Base-by-base conservation (phyloP, 352 stramenopile genomes). In the Vaucheria bursata region DNA sequence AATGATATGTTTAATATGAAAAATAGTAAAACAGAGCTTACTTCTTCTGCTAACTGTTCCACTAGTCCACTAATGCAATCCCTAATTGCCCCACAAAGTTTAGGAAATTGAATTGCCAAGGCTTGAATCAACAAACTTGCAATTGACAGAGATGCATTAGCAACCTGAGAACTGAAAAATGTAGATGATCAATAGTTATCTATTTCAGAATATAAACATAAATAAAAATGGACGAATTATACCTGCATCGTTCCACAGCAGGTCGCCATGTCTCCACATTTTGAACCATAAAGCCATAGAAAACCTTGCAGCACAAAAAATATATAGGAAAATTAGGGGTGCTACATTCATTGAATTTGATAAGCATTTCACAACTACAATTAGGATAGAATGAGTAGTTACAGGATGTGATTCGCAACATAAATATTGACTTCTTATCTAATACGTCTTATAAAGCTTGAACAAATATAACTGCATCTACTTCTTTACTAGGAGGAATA, bases 271-370 rank as follows among this genome's bases (percentile, higher is more conserved):
- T 81, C 73, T 83, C 72, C 5, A 83, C 78, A 59, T 83, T 83
- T 66, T 83, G 52, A 38, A 81, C 73, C 78, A 83, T 83, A 73
- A 83, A 83, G 64, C 78, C 78, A 52, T 83, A 83, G 38, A 83
- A 83, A 38, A 82, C 77, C 71, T 77, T 7, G n/a, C n/a, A n/a
- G n/a, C n/a, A n/a, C n/a, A n/a, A n/a, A n/a, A n/a, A n/a, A n/a
- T n/a, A 18, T 18, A n/a, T n/a, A n/a, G n/a, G n/a, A n/a, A n/a
- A n/a, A n/a, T n/a, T n/a, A n/a, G n/a, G n/a, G n/a, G n/a, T n/a
- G n/a, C n/a, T n/a, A n/a, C n/a, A n/a, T n/a, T n/a, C n/a, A n/a
- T n/a, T n/a, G n/a, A n/a, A n/a, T n/a, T n/a, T n/a, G n/a, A n/a
- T n/a, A n/a, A n/a, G n/a, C n/a, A n/a, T n/a, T n/a, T n/a, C n/a